A percentile compares a stretch with the other conserved stretches of the same genome.
These are phyloP conservation scores for Diaporthe destruens DNA, from an alignment of 2,329 filamentous ascomycete species.

Conservation along the genomic window DNA sequence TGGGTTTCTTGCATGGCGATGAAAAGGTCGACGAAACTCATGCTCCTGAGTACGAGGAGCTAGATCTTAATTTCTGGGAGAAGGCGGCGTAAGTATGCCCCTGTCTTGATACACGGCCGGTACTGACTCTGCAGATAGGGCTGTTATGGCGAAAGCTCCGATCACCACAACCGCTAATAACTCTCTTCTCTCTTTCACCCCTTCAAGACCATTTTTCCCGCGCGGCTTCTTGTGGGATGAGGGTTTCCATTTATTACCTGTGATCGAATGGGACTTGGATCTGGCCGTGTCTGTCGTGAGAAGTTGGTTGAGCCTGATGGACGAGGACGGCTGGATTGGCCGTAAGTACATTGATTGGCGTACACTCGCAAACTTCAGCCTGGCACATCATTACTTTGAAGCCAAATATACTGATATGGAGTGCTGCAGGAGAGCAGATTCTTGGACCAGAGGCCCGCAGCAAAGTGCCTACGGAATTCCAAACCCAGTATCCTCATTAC, in stretches of 20 bases:
- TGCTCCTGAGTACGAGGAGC: constrained; percentile 89
- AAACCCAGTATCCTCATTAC: constrained; percentile 92
- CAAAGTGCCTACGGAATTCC: constrained; percentile 90
- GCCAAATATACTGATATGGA: constrained; percentile 17
- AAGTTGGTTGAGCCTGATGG: constrained; percentile 96
- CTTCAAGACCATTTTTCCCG: constrained; percentile 91
- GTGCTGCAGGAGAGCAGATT: constrained; percentile 75
- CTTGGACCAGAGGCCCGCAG: constrained; percentile 86
- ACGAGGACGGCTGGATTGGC: constrained; percentile 93
- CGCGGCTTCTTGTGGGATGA: constrained; percentile 95
- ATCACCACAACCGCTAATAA: constrained; percentile 80
- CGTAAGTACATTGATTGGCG: constrained; percentile 54
- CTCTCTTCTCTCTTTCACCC: constrained; percentile 87
- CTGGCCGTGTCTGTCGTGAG: constrained; percentile 84
- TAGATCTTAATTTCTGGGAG: constrained; percentile 91
- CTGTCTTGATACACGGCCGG: constrained; percentile 6
- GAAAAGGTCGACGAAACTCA: constrained; percentile 78
- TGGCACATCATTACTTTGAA: constrained; percentile 9
- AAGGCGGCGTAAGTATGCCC: constrained; percentile 14
- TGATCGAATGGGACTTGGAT: constrained; percentile 91
- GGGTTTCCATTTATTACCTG: constrained; percentile 89
- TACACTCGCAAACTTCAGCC: constrained; percentile 10
- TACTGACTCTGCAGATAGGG: constrained; percentile 65
- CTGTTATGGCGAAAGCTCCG: constrained; percentile 74
- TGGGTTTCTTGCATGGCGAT: constrained; percentile 91